Evolutionary conservation across 345 rosid species (phyloP), one percentile per base, ranked within the genome.

Genomic region (Carallia brachiata): DNA sequence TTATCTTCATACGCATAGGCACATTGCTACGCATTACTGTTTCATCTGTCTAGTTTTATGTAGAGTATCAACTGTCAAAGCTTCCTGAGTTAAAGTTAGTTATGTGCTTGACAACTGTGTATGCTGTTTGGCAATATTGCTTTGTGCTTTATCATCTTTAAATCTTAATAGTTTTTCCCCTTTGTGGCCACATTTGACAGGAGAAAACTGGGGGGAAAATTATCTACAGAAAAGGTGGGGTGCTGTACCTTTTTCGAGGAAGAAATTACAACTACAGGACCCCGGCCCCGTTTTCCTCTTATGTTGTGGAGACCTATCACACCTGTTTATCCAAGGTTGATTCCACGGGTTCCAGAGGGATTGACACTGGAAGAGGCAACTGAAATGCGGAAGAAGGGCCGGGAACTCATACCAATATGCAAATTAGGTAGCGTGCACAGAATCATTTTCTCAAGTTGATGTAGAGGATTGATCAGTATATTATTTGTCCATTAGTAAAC

Each of bases 241-340:
- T 87, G 61, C 31, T 95, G 44, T 95, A 71, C 55, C 92, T 95
- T 52, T 95, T 95, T 70, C 85, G 97, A 74, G 97, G 97, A 48
- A 86, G 99, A 84, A 95, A 95, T 77, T 95, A 95, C 73, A 90
- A 90, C 79, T 84, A 88, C 80, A 90, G 73, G 81, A 80, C 84
- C 84, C 74, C 87, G 91, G 34, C 97, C 93, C 0, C 90, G 75
- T 3, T 90, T 87, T 72, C 99, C 99, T 62, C 89, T 95, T 55
- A 95, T 95, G 99, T 66, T 91, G 78, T 95, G 99, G 99, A 91
- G 83, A 66, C 99, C 97, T 73, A 64, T 70, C 30, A 76, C 92
- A 34, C 97, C 97, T 61, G 79, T 90, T 71, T 91, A 91, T 75
- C 99, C 97, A 0, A 81, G 85, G 86, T 70, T 95, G 79, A 73